Evolutionary conservation across 345 rosid species (phyloP), one percentile per base, ranked within the genome.

Genomic region (Sonneratia caseolaris): DNA sequence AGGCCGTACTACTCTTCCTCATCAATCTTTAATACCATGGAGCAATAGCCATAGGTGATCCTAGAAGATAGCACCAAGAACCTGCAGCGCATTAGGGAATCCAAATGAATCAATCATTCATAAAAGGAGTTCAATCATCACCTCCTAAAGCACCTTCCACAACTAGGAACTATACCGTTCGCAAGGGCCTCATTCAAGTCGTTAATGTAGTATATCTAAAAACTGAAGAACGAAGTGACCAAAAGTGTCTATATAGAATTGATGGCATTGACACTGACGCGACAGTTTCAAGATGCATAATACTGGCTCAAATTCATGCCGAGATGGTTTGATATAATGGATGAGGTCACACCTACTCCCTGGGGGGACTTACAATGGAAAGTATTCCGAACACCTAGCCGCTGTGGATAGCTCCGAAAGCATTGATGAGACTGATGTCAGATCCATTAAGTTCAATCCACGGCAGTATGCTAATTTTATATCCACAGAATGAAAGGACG

Each of bases 1-100:
- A 91, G 98, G 65, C 98, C 97, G 9, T 97, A 97, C 66, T 82
- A 91, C 32, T 91, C 97, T 82, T 91, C 97, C 83, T 94, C 98
- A 43, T 90, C 97, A 24, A 94, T 69, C 88, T 90, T 91, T 72
- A 91, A 81, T 73, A 91, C 78, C 91, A 92, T 75, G 4, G 88
- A 87, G 67, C 91, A 94, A 81, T 90, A 91, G 16, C 91, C 87
- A 61, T 91, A 91, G 59, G 91, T 68, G 1, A 94, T 86, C 70
- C 86, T 93, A 3, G 98, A 83, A 19, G 97, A 88, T 73, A 91
- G 72, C 48, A 76, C 76, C 73, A 91, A 80, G 82, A 88, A 94
- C 37, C 98, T 91, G 86, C 71, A 75, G 74, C 59, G 8, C n/a
- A 55, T 55, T 55, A 5, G 7, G 18, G 59, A 55, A 55, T 55